Conservation (phyloP, 2,329 filamentous ascomycete genomes). For the Neurospora sp. region DNA sequence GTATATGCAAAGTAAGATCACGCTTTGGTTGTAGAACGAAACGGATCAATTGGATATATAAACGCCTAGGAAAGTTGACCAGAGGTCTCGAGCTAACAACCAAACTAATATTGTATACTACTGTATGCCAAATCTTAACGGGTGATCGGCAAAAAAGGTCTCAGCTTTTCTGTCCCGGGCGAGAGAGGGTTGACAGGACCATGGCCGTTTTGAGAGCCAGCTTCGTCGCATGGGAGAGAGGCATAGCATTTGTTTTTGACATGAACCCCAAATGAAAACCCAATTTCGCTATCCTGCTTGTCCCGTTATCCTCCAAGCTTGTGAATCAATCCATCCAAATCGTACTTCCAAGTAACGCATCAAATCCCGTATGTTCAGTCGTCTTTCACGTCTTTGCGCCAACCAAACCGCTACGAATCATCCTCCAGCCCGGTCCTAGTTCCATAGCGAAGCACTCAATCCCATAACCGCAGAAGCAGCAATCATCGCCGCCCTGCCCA, state of each 20-base stretch:
- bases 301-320: background rate
- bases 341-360: background rate
- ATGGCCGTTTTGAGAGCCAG: background rate
- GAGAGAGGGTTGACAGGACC: background rate
- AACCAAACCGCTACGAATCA: background rate
- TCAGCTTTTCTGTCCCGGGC: no score
- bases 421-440: background rate
- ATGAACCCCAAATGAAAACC: background rate
- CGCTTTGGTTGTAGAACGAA: no score
- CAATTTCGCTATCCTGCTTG: background rate
- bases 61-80: no score
- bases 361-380: background rate
- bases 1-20: no score
- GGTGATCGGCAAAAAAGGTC: no score
- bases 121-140: no score
- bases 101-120: no score
- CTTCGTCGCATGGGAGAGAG: background rate
- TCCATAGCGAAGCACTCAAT: conserved; percentile 18
- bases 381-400: background rate
- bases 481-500: conserved; percentile 23
- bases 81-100: no score
- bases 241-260: background rate
- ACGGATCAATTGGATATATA: no score
- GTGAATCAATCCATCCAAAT: background rate
- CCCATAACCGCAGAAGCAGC: conserved; percentile 18